A percentile compares a stretch with the other conserved stretches of the same genome.
Conservation (phyloP, 2,329 filamentous ascomycete species). For the Colletotrichum magnum region DNA sequence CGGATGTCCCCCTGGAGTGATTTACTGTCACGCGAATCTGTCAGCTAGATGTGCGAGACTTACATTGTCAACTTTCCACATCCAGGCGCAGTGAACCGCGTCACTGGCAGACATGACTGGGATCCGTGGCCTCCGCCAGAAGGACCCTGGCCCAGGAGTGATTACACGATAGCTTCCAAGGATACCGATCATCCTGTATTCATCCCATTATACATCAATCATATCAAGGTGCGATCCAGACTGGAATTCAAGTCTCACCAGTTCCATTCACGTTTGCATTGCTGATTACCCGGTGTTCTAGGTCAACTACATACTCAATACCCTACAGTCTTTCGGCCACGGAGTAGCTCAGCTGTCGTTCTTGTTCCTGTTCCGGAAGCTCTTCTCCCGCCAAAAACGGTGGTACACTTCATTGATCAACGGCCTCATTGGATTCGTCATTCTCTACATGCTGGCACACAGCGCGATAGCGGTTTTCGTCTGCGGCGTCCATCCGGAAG, state of each 20-base stretch:
- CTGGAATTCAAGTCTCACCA: no score
- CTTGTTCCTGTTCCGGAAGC: conserved; percentile 26
- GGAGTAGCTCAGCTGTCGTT: conserved; percentile 20
- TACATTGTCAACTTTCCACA: neutral
- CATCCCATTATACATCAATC: neutral
- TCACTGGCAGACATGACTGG: conserved; percentile 28
- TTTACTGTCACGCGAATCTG: neutral
- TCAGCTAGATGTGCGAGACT: no score
- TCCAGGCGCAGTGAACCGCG: conserved; percentile 2
- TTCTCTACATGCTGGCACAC: conserved; percentile 3
- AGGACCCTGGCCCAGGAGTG: conserved; percentile 27
- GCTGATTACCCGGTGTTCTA: neutral
- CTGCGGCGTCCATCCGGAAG: conserved; percentile 12
- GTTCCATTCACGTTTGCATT: neutral
- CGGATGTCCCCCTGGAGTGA: neutral
- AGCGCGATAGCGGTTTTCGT: conserved; percentile 3
- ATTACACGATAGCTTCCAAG: conserved; percentile 7
- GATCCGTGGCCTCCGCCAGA: conserved; percentile 20
- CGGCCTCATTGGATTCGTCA: conserved; percentile 8
- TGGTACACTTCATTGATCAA: conserved; percentile 6
- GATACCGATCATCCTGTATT: conserved; percentile 25
- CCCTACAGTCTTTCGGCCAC: conserved; percentile 7
- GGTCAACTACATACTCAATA: conserved; percentile 3
- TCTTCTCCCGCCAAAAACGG: conserved; percentile 8
- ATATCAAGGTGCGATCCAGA: neutral